Conservation (phyloP, 2,329 filamentous ascomycete genomes). For the Neoarthrinium moseri region DNA sequence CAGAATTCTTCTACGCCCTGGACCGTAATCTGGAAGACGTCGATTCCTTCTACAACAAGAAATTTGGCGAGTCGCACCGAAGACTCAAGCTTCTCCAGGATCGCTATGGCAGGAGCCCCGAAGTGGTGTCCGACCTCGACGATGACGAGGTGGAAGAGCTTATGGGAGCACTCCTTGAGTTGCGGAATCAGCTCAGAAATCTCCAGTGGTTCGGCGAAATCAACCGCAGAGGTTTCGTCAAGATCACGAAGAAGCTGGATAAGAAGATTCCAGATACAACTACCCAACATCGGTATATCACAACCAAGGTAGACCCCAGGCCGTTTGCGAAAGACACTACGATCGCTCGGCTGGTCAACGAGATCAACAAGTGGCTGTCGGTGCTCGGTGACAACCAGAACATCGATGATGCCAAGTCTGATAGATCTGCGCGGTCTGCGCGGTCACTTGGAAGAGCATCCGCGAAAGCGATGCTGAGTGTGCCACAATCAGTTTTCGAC, state of each 20-base stretch:
- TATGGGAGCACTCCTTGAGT: conserved; percentile 83
- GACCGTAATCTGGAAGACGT: conserved; percentile 98
- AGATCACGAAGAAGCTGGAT: conserved; percentile 98
- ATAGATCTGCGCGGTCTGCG: conserved; percentile 67
- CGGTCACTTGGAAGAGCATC: conserved; percentile 75
- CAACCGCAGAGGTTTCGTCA: conserved; percentile 90
- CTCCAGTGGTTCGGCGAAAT: conserved; percentile 98
- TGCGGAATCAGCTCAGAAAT: conserved; percentile 84
- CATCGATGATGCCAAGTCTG: conserved; percentile 72
- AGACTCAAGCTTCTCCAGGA: conserved; percentile 84
- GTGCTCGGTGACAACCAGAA: conserved; percentile 74
- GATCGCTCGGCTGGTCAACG: conserved; percentile 45
- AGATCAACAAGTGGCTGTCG: conserved; percentile 91
- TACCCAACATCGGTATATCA: conserved; percentile 82
- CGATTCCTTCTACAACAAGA: conserved; percentile 95
- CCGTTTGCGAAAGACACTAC: conserved; percentile 77
- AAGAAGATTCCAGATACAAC: conserved; percentile 81
- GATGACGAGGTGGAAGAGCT: conserved; percentile 89
- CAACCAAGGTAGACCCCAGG: conserved; percentile 84
- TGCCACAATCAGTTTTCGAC: conserved; percentile 69
- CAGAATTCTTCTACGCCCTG: conserved; percentile 95
- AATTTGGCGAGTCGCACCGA: conserved; percentile 80
- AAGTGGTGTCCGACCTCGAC: conserved; percentile 72
- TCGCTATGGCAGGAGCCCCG: conserved; percentile 74
- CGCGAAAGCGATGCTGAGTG: conserved; percentile 70